Percentiles rank a stretch among this genome's conserved stretches.
Evolutionary conservation across 1,139 yeast genomes (phyloP).

Genomic region (Candida albicans): DNA sequence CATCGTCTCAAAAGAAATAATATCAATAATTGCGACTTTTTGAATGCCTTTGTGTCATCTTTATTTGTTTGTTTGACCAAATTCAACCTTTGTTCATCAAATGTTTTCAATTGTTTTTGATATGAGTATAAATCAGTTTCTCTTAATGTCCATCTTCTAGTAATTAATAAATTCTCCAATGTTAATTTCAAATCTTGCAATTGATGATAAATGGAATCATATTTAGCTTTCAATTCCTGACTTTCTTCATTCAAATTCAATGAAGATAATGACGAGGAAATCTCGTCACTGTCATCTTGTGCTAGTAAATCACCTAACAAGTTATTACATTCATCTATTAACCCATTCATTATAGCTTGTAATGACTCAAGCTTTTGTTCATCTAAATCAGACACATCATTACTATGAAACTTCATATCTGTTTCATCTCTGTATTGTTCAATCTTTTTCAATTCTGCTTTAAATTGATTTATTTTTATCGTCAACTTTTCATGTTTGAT

Average conservation of each 20-base stretch:
- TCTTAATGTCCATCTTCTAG: slow-evolving; percentile 95
- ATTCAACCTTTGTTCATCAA: slow-evolving; percentile 67
- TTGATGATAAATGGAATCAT: slow-evolving; percentile 27
- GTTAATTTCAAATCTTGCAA: slow-evolving; percentile 67
- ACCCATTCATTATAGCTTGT: slow-evolving; percentile 67
- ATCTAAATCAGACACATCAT: slow-evolving; percentile 13
- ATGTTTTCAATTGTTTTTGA: slow-evolving; percentile 67
- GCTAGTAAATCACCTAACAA: slow-evolving; percentile 69
- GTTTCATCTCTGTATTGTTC: slow-evolving; percentile 34
- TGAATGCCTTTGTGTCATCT: slow-evolving; percentile 16
- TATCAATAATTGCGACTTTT: slow-evolving; percentile 59
- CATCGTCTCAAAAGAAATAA: slow-evolving; percentile 83
- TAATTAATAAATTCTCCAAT: slow-evolving; percentile 77
- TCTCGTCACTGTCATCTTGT: slow-evolving; percentile 10
- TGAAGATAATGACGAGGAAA: slow-evolving; percentile 3
- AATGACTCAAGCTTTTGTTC: slow-evolving; percentile 26
- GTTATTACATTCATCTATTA: slow-evolving; percentile 79
- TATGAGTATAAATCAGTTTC: slow-evolving; percentile 88
- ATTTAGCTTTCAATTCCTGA: slow-evolving; percentile 13
- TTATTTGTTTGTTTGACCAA: slow-evolving; percentile 9
- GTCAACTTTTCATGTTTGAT: slow-evolving; percentile 23
- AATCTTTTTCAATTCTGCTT: slow-evolving; percentile 30
- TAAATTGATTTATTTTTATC: slow-evolving; percentile 18
- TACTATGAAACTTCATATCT: slow-evolving; percentile 31
- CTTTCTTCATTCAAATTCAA: slow-evolving; percentile 20